Evolutionary conservation across 2,329 filamentous ascomycete species (phyloP), one percentile per base, ranked within the genome.

Genomic region (Ceratocystiopsis brevicomis): DNA sequence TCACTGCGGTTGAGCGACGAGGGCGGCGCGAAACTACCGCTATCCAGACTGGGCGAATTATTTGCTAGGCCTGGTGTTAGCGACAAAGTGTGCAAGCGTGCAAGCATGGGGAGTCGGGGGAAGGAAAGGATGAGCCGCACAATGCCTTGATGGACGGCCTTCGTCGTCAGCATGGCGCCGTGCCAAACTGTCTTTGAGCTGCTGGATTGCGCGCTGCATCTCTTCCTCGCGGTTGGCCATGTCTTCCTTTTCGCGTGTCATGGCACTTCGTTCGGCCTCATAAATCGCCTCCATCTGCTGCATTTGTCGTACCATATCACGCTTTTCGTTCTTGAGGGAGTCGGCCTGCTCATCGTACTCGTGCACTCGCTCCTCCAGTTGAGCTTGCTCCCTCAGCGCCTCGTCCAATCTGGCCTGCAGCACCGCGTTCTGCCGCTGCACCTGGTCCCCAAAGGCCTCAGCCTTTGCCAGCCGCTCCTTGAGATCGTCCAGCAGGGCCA

Each of bases 261-360:
- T 81, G 44, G 83, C 76, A 55, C 79, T 83, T 49, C 85, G 76
- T 62, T 98, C 90, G 38, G 81, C 77, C 59, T 96, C 88, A 59
- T 94, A 92, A 50, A 92, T 87, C 50, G 78, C 77, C 60, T 95
- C 87, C 64, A 95, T 78, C 59, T 98, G 90, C 50, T 88, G 76
- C 55, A 84, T 82, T 60, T 92, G 81, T 49, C 86, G 75, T 30
- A 78, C 74, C 44, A 79, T 70, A 52, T 96, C 87, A 53, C 83
- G 76, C 63, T 90, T 87, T 55, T 93, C 84, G 53, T 83, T 86
- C 55, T 78, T 76, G 43, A 96, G 67, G 9, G 72, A 66, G 59
- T 94, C 86, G 46, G 88, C 73, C 55, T 79, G 77, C 59, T 88
- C 83, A 48, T 90, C 86, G 54, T 76, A 78, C 60, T 94, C 87